Evolutionary conservation across 2,329 filamentous ascomycete species (phyloP), one percentile per base, ranked within the genome.

Genomic region (Ampelomyces quisqualis): DNA sequence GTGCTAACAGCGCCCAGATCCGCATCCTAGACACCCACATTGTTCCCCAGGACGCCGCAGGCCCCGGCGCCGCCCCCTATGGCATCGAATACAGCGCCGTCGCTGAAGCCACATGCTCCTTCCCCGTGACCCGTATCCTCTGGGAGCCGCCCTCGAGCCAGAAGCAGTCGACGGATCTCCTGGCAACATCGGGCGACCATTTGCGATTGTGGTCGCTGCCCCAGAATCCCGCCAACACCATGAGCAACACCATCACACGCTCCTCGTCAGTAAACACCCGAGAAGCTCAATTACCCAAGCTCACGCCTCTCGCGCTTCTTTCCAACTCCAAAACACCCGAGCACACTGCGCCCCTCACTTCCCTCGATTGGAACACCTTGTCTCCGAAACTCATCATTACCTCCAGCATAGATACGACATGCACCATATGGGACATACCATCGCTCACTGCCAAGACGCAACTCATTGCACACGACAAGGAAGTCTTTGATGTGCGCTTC

Each of bases 341-440:
- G 63, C 94, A 98, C 65, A 98, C 93, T 4, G 93, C 93, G 10
- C 93, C 93, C 14, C 81, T 98, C 43, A 98, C 93, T 2, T 96
- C 90, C 11, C 77, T 98, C 32, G 93, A 98, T 67, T 98, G 93
- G 93, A 98, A 98, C 62, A 95, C 88, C 2, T 85, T 98, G 37
- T 95, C 90, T 17, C 93, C 93, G 0, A 96, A 91, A 67, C 76
- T 98, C 38, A 98, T 98, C 64, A 98, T 98, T 61, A 98, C 93
- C 1, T 96, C 90, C 3, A 97, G 90, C 67, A 98, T 98, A 62
- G 93, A 98, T 65, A 98, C 93, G 1, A 98, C 93, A 5, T 98
- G 93, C 72, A 98, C 93, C 4, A 98, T 98, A 53, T 98, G 93
- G 93, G 93, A 98, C 67, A 98, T 98, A 40, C 93, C 93, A 3